phyloP scores from a whole-genome alignment of 2,329 filamentous ascomycete species.

The Xylaria sp. region DNA sequence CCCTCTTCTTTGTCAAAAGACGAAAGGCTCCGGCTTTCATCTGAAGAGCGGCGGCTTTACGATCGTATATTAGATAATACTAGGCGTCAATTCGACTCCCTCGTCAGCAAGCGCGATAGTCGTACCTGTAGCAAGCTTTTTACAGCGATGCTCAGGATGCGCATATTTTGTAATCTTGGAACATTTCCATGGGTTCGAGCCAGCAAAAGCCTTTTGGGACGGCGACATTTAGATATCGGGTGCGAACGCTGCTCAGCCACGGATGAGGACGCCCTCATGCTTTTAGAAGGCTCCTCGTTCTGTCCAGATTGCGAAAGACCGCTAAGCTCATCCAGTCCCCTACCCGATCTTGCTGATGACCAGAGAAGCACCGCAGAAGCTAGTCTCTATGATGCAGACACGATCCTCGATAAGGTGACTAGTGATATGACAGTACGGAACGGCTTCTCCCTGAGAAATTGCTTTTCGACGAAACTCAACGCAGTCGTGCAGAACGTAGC shows the following conservation, averaged over 20 bases:
- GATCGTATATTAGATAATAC: constrained; percentile 13
- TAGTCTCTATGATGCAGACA: neutral
- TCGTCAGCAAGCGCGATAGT: constrained; percentile 2
- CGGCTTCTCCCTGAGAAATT: too few relatives aligned
- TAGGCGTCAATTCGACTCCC: constrained; percentile 4
- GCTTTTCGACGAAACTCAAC: constrained; percentile 11
- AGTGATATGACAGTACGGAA: neutral
- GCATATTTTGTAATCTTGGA: constrained; percentile 27
- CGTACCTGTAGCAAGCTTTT: constrained; percentile 8
- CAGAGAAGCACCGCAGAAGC: neutral
- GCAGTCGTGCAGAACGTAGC: constrained; percentile 27
- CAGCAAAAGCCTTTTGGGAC: neutral
- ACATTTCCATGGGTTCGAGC: neutral
- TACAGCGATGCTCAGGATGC: constrained; percentile 14
- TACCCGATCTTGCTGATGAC: neutral
- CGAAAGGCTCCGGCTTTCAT: neutral
- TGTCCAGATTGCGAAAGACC: constrained; percentile 15
- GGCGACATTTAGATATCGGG: neutral
- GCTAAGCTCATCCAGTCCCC: neutral
- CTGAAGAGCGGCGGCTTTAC: constrained; percentile 15
- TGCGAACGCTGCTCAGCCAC: constrained; percentile 3
- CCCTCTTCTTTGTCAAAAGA: neutral
- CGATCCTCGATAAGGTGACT: neutral
- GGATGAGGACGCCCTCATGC: constrained; percentile 9
- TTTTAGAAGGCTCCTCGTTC: neutral